These are phyloP conservation scores for Roridomyces roridus DNA, from an alignment of 768 basidiomycete species.

Conservation along the genomic window DNA sequence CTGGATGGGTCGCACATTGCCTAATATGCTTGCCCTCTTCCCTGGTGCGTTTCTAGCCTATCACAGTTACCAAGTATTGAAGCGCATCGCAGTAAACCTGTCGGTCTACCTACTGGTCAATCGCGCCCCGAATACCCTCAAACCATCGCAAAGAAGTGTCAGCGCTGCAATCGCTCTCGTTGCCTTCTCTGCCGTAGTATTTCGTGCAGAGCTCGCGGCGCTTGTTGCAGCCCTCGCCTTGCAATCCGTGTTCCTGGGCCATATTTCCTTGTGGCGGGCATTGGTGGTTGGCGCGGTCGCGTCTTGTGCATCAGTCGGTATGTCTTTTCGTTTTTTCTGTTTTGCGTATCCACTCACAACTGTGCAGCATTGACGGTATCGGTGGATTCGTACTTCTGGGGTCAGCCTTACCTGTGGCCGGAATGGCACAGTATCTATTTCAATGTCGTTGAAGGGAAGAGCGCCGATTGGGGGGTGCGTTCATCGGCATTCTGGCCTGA, in stretches of 20 bases:
- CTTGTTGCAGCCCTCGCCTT: constrained; percentile 68
- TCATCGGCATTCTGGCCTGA: not conserved
- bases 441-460: constrained; percentile 88
- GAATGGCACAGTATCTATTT: constrained; percentile 81
- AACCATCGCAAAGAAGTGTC: constrained; percentile 41
- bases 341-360: not conserved
- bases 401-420: constrained; percentile 78
- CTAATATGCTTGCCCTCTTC: constrained; percentile 91
- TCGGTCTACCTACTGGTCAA: constrained; percentile 56
- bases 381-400: constrained; percentile 91
- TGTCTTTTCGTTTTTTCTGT: constrained; percentile 14
- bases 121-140: constrained; percentile 44
- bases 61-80: not conserved
- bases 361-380: constrained; percentile 60
- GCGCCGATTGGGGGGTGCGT: constrained; percentile 91
- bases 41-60: constrained; percentile 57
- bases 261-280: constrained; percentile 49
- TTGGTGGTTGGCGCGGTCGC: constrained; percentile 57
- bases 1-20: constrained; percentile 92
- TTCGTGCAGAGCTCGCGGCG: constrained; percentile 80
- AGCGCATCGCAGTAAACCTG: constrained; percentile 56
- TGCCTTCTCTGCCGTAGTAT: constrained; percentile 68
- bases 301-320: constrained; percentile 60
- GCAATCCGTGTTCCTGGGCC: constrained; percentile 52
- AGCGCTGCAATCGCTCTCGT: constrained; percentile 61